Evolutionary conservation across 495 filamentous ascomycete genomes (phyloP).

Genomic region (Penicillium coffeae): DNA sequence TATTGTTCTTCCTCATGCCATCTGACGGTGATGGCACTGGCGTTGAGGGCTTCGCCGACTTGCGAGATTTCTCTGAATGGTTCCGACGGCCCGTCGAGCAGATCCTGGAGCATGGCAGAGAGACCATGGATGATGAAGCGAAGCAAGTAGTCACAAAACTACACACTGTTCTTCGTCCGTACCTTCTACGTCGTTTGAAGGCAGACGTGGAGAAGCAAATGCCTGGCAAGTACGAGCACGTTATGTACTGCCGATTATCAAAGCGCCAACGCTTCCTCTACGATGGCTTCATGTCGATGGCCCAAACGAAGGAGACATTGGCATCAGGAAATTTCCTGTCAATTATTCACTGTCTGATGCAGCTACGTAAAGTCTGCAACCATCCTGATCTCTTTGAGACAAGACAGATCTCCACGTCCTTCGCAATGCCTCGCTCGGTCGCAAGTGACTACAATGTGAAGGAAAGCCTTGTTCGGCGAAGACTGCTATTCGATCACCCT

Average conservation of each 20-base stretch:
- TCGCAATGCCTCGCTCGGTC: slow-evolving; percentile 83
- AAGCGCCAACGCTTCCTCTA: slow-evolving; percentile 94
- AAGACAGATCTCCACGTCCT: slow-evolving; percentile 95
- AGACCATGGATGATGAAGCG: slow-evolving; percentile 89
- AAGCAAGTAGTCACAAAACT: slow-evolving; percentile 84
- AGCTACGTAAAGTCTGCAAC: slow-evolving; percentile 96
- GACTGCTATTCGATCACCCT: slow-evolving; percentile 61
- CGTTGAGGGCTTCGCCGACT: slow-evolving; percentile 80
- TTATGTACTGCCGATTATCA: slow-evolving; percentile 89
- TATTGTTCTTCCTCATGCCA: slow-evolving; percentile 94
- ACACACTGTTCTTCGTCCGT: slow-evolving; percentile 88
- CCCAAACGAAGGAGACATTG: slow-evolving; percentile 81
- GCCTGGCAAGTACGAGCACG: slow-evolving; percentile 96
- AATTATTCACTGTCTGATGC: slow-evolving; percentile 98
- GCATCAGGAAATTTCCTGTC: slow-evolving; percentile 95
- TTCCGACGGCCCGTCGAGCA: slow-evolving; percentile 90
- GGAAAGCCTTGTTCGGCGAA: slow-evolving; percentile 65
- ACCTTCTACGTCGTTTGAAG: slow-evolving; percentile 87
- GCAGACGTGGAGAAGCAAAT: slow-evolving; percentile 99
- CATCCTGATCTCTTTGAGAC: slow-evolving; percentile 98
- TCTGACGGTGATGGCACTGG: slow-evolving; percentile 68
- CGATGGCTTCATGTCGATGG: slow-evolving; percentile 93
- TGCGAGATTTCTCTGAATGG: slow-evolving; percentile 90
- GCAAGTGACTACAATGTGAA: slow-evolving; percentile 75
- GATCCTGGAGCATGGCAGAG: slow-evolving; percentile 89